A percentile compares a stretch with the other conserved stretches of the same genome.
phyloP scores from a whole-genome alignment of 2,329 filamentous ascomycete species.

The Neospermospora avenae region DNA sequence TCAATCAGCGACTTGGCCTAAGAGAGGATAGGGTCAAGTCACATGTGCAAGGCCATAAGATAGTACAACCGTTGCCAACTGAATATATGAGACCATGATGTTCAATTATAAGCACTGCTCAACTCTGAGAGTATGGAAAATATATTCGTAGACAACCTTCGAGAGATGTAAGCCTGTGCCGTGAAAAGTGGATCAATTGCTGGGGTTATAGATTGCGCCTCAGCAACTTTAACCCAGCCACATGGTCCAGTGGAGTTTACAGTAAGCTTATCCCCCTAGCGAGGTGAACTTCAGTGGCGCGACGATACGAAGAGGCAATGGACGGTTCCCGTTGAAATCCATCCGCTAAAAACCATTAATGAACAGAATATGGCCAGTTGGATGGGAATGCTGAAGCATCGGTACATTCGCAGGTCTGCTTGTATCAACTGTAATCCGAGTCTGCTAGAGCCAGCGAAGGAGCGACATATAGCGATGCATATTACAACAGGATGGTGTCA shows the following conservation, averaged over 20 bases:
- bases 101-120: background rate
- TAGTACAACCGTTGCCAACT: background rate
- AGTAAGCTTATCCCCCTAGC: background rate
- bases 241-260: too few species aligned
- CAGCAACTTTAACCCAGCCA: background rate
- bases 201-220: background rate
- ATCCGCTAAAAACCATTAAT: too few species aligned
- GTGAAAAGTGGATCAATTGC: background rate
- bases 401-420: too few species aligned
- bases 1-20: background rate
- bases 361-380: too few species aligned
- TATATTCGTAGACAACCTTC: background rate
- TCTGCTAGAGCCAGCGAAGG: too few species aligned
- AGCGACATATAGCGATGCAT: too few species aligned
- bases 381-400: too few species aligned
- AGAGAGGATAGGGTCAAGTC: background rate
- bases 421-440: too few species aligned
- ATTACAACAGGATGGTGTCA: too few species aligned
- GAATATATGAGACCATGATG: background rate
- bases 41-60: slow-evolving; percentile 3
- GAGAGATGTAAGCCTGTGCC: background rate
- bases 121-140: background rate
- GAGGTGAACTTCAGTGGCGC: background rate
- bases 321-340: too few species aligned
- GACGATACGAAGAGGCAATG: background rate